Percentiles rank a stretch among this genome's conserved stretches.
Evolutionary conservation across 306 rosid genomes (phyloP).

Genomic region (Phaseolus lunatus): DNA sequence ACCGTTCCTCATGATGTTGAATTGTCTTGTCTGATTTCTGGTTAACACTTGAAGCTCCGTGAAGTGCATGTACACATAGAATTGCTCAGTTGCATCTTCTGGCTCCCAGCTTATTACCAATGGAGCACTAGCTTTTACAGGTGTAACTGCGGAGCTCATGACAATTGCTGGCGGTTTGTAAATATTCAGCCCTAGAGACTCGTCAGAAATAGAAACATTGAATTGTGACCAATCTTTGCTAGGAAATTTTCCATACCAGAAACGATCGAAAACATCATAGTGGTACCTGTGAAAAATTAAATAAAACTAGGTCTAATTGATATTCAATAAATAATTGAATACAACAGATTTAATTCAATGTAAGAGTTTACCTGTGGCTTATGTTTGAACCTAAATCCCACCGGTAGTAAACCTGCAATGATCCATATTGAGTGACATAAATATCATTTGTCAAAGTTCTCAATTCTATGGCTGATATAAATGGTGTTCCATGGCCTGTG

Average conservation of each 20-base stretch:
- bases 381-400: conserved; percentile 34
- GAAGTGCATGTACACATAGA: conserved; percentile 48
- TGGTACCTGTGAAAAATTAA: conserved; percentile 39
- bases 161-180: conserved; percentile 35
- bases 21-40: conserved; percentile 43
- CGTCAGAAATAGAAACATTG: not conserved
- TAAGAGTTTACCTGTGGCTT: conserved; percentile 28
- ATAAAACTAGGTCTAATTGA: not conserved
- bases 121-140: conserved; percentile 31
- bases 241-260: not conserved
- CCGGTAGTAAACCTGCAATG: not conserved
- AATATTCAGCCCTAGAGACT: not conserved
- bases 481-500: conserved; percentile 48
- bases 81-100: not conserved
- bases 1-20: conserved; percentile 27
- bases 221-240: conserved; percentile 1
- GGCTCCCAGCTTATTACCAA: not conserved
- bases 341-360: not conserved
- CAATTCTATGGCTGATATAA: conserved; percentile 49
- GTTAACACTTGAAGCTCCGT: conserved; percentile 33
- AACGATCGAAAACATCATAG: conserved; percentile 48
- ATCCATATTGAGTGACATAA: conserved; percentile 35
- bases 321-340: not conserved
- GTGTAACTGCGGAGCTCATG: conserved; percentile 41
- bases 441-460: conserved; percentile 41